Evolutionary conservation across 2,329 filamentous ascomycete species (phyloP).

Genomic region (Colletotrichum sp.): DNA sequence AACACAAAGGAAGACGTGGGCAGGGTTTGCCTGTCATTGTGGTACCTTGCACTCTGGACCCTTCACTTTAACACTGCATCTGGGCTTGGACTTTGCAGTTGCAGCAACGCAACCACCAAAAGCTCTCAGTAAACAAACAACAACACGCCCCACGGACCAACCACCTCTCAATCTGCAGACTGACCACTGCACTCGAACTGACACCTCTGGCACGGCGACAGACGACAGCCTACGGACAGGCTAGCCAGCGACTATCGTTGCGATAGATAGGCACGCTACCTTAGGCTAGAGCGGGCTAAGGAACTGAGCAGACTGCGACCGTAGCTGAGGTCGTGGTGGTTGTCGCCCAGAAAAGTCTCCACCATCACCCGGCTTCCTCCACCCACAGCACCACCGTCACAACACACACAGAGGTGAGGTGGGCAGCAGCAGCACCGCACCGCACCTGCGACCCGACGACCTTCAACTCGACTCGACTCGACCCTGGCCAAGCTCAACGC

Average conservation of each 20-base stretch:
- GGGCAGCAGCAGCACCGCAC: neutral
- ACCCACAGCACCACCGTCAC: neutral
- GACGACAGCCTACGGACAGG: neutral
- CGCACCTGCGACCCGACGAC: neutral
- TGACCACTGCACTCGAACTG: neutral
- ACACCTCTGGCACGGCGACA: neutral
- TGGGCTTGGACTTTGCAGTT: neutral
- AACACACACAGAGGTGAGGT: neutral
- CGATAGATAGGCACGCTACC: neutral
- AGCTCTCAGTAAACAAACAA: constrained; percentile 8
- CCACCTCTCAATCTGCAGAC: neutral
- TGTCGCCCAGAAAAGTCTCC: neutral
- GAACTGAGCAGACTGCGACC: neutral
- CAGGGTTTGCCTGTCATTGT: neutral
- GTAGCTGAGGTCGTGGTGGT: neutral
- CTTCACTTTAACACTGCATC: neutral
- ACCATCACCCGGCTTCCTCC: neutral
- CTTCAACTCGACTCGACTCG: neutral
- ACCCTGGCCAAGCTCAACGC: constrained; percentile 17
- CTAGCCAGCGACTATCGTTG: neutral
- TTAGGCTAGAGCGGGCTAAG: neutral
- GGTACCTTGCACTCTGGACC: neutral
- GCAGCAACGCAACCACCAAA: neutral
- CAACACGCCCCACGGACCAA: constrained; percentile 10
- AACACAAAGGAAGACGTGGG: neutral